phyloP scores from a whole-genome alignment of 2,329 filamentous ascomycete species.

The Aschersonia sp. region DNA sequence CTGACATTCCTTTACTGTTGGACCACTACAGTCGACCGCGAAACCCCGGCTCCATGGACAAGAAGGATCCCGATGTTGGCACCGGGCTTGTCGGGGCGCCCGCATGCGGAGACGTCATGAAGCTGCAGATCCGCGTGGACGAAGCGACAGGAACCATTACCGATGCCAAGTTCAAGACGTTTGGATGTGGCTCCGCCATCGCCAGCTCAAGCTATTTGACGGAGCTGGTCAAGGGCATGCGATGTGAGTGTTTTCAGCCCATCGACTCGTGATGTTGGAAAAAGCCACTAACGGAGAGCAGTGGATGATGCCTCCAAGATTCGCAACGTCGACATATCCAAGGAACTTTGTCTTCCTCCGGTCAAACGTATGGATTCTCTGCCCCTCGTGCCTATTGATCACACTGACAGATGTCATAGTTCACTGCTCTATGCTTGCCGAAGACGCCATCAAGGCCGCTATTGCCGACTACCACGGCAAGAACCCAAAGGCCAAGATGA shows the following conservation, averaged over 20 bases:
- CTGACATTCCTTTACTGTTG: constrained; percentile 14
- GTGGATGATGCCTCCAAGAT: constrained; percentile 85
- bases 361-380: constrained; percentile 54
- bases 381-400: constrained; percentile 10
- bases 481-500: constrained; percentile 39
- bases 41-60: constrained; percentile 45
- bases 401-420: constrained; percentile 30
- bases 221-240: constrained; percentile 91
- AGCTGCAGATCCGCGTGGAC: constrained; percentile 69
- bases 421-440: constrained; percentile 83
- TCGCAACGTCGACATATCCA: constrained; percentile 95
- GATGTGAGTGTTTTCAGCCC: constrained; percentile 8
- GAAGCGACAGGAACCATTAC: constrained; percentile 75
- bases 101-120: constrained; percentile 86
- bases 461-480: constrained; percentile 86
- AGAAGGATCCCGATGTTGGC: constrained; percentile 70
- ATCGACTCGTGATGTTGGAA: background rate
- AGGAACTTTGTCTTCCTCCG: constrained; percentile 80
- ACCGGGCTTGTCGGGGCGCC: constrained; percentile 84
- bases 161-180: constrained; percentile 97
- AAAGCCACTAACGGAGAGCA: background rate
- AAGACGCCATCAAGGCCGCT: constrained; percentile 83
- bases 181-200: constrained; percentile 89
- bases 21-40: constrained; percentile 38
- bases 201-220: constrained; percentile 82